Percentiles rank a stretch among this genome's conserved stretches.
phyloP scores from a whole-genome alignment of 495 filamentous ascomycete species.

The Neurospora africana region DNA sequence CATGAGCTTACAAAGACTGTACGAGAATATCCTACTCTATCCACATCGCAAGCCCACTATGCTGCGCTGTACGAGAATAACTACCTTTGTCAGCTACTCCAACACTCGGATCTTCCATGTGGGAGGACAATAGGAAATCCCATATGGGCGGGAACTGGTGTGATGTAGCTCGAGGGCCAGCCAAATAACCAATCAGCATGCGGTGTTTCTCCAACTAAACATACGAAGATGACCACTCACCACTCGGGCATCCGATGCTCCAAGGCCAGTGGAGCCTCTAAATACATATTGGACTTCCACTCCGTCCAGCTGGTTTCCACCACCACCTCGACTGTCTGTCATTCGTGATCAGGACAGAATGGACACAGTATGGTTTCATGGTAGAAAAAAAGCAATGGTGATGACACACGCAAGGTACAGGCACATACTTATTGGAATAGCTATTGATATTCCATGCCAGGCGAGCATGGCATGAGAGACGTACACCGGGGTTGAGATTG shows the following conservation, averaged over 20 bases:
- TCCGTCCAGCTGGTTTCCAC: background rate
- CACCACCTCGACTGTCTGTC: background rate
- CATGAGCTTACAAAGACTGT: background rate
- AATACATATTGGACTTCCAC: background rate
- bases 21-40: background rate
- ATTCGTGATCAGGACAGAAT: background rate
- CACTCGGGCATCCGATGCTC: background rate
- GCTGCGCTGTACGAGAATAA: background rate
- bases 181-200: background rate
- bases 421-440: background rate
- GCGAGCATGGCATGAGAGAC: background rate
- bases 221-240: background rate
- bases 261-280: background rate
- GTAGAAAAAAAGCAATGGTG: background rate
- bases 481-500: background rate
- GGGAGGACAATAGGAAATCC: background rate
- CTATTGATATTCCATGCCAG: background rate
- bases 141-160: background rate
- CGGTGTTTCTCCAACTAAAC: background rate
- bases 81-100: background rate
- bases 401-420: background rate
- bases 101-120: background rate
- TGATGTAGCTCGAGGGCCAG: background rate
- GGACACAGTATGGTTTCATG: background rate
- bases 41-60: background rate